These are phyloP conservation scores for Sclerotinia borealis DNA, from an alignment of 2,329 filamentous ascomycete genomes.

Conservation along the genomic window DNA sequence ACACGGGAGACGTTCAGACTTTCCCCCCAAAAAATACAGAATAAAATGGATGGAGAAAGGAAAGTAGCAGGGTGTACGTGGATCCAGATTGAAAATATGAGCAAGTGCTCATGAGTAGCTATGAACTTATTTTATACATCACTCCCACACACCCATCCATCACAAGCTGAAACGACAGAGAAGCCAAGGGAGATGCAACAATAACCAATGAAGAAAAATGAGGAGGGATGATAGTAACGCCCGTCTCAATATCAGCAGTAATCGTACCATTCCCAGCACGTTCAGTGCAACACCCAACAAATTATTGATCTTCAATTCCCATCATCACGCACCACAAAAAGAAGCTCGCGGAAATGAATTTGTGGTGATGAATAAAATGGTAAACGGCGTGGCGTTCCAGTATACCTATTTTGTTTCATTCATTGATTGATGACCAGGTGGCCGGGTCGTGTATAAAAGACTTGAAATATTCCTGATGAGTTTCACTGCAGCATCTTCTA, in stretches of 20 bases:
- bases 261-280: background rate
- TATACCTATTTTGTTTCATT: background rate
- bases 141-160: background rate
- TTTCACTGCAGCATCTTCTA: slow-evolving; percentile 1
- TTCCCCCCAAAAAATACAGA: too few relatives aligned
- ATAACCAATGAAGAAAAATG: background rate
- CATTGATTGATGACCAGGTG: background rate
- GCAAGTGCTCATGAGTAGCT: background rate
- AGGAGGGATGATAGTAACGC: background rate
- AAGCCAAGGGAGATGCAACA: background rate
- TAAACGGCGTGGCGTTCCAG: background rate
- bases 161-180: background rate
- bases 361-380: background rate
- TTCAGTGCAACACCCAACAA: background rate
- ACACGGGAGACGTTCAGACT: background rate
- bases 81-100: background rate
- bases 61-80: background rate
- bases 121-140: background rate
- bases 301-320: background rate
- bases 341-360: background rate
- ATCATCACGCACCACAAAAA: background rate
- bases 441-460: background rate
- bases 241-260: background rate
- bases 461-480: background rate
- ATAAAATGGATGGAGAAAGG: background rate